A percentile compares a stretch with the other conserved stretches of the same genome.
phyloP scores from a whole-genome alignment of 2,329 filamentous ascomycete species.

The Colletotrichum sp. region DNA sequence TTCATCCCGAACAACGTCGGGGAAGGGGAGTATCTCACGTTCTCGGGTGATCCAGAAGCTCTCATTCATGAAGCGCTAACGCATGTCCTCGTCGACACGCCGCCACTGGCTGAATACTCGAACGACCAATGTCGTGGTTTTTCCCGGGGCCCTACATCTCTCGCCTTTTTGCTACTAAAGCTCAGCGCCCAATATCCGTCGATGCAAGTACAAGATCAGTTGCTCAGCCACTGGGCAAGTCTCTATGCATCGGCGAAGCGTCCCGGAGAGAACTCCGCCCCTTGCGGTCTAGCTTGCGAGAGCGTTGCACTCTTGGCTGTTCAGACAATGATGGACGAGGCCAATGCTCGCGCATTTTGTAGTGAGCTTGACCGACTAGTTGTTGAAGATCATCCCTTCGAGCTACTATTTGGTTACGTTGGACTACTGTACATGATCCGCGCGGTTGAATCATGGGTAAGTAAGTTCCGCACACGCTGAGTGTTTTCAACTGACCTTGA shows the following conservation, averaged over 20 bases:
- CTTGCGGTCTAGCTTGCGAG: constrained; percentile 56
- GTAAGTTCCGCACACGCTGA: constrained; percentile 50
- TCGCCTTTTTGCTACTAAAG: constrained; percentile 59
- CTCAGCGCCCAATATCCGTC: constrained; percentile 49
- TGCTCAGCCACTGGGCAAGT: constrained; percentile 48
- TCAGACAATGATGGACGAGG: constrained; percentile 39
- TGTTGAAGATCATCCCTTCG: constrained; percentile 53
- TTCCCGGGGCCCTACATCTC: constrained; percentile 57
- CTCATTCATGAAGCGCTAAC: not conserved
- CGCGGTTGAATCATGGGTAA: constrained; percentile 63
- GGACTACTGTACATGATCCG: constrained; percentile 73
- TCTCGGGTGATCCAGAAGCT: not conserved
- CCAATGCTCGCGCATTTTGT: constrained; percentile 42
- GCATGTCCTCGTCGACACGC: constrained; percentile 35
- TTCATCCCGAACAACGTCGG: not conserved
- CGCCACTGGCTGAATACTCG: constrained; percentile 38
- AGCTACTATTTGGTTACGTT: constrained; percentile 70
- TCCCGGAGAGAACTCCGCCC: constrained; percentile 40
- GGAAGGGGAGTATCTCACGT: not conserved
- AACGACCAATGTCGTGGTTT: constrained; percentile 47
- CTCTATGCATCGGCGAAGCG: constrained; percentile 48
- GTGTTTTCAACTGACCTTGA: constrained; percentile 56
- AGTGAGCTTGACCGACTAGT: not conserved
- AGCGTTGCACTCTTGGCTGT: constrained; percentile 51
- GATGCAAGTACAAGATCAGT: constrained; percentile 44